A percentile compares a stretch with the other conserved stretches of the same genome.
Evolutionary conservation across 2,329 filamentous ascomycete species (phyloP).

Genomic region (Clarireedia hainanense): DNA sequence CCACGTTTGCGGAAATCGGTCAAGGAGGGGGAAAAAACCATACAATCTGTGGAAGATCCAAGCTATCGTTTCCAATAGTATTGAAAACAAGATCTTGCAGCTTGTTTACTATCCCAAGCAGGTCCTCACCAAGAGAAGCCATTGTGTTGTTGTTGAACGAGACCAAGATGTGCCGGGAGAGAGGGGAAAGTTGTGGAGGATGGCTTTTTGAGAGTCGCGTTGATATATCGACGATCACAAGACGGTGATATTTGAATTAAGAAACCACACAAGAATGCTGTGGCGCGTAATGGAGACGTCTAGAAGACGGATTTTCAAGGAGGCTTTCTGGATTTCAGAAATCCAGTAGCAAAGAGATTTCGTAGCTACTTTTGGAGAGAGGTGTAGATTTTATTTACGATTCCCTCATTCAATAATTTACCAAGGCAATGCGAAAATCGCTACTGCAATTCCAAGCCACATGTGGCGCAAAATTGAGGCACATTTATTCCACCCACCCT

Average conservation of each 20-base stretch:
- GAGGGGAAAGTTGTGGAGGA: conserved; percentile 4
- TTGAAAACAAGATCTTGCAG: conserved; percentile 98
- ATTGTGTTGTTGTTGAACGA: conserved; percentile 41
- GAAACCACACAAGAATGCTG: not conserved
- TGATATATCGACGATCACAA: conserved; percentile 5
- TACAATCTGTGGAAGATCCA: conserved; percentile 98
- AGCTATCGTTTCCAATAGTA: conserved; percentile 96
- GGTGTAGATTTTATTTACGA: conserved; percentile 6
- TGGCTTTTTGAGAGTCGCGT: conserved; percentile 7
- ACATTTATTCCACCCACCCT: not conserved
- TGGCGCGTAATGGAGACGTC: not conserved
- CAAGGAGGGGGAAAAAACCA: conserved; percentile 30
- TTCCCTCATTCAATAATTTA: conserved; percentile 7
- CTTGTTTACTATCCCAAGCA: conserved; percentile 94
- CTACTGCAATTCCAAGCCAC: not conserved
- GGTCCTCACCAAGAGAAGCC: conserved; percentile 91
- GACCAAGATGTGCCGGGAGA: conserved; percentile 9
- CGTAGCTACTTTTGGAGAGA: not conserved
- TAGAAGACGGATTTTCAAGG: not conserved
- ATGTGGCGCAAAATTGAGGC: not conserved
- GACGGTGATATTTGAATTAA: conserved; percentile 1
- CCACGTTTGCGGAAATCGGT: conserved; percentile 1
- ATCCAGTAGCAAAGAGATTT: conserved; percentile 2
- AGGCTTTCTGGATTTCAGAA: not conserved
- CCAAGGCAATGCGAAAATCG: conserved; percentile 5